A percentile compares a stretch with the other conserved stretches of the same genome.
phyloP scores from a whole-genome alignment of 805 yeast genomes.

The Phaffomyces opuntiae region DNA sequence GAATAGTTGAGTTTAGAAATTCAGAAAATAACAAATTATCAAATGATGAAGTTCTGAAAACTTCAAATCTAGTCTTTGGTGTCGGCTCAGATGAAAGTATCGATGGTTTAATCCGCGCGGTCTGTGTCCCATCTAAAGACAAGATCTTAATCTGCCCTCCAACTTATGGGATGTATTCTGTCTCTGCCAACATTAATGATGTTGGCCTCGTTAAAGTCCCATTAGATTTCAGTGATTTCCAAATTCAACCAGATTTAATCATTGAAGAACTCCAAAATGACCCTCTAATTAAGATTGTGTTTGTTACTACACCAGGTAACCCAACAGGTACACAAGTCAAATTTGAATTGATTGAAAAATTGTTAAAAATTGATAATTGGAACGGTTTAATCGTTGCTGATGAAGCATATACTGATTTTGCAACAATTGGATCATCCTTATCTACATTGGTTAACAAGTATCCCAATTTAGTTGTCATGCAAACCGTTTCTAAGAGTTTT shows the following conservation, averaged over 20 bases:
- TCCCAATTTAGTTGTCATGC: slow-evolving; percentile 81
- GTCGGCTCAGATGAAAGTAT: slow-evolving; percentile 97
- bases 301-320: slow-evolving; percentile 93
- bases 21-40: slow-evolving; percentile 27
- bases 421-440: slow-evolving; percentile 58
- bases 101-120: slow-evolving; percentile 79
- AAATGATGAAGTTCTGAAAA: slow-evolving; percentile 30
- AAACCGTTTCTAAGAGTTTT: slow-evolving; percentile 89
- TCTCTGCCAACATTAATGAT: slow-evolving; percentile 87
- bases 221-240: slow-evolving; percentile 57
- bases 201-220: slow-evolving; percentile 73
- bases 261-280: slow-evolving; percentile 47
- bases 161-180: slow-evolving; percentile 95
- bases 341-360: slow-evolving; percentile 37
- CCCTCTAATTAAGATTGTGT: slow-evolving; percentile 60
- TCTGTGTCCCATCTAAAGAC: slow-evolving; percentile 76
- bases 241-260: slow-evolving; percentile 52
- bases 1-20: slow-evolving; percentile 68
- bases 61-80: slow-evolving; percentile 80
- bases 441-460: slow-evolving; percentile 74
- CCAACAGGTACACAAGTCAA: slow-evolving; percentile 76
- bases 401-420: slow-evolving; percentile 92
- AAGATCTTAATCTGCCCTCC: slow-evolving; percentile 87
- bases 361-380: slow-evolving; percentile 45
- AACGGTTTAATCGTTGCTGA: slow-evolving; percentile 81